Evolutionary conservation across 2,329 filamentous ascomycete species (phyloP), one percentile per base, ranked within the genome.

Genomic region (Nigrospora osmanthi): DNA sequence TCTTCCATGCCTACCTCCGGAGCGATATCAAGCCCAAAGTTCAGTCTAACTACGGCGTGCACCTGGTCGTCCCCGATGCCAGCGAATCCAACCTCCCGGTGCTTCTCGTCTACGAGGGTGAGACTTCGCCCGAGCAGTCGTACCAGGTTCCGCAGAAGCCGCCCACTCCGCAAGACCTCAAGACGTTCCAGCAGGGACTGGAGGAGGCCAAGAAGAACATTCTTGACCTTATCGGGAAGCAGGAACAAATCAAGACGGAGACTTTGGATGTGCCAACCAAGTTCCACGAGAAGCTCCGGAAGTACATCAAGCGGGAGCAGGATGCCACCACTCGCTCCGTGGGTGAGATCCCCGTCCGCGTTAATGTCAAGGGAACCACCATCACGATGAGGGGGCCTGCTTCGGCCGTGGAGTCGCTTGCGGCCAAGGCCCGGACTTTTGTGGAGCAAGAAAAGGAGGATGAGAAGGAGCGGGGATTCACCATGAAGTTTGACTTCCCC

Each of bases 381-480:
- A 75, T 91, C 48, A 84, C 80, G 38, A 76, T 96, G 48, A 85
- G 87, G 48, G 91, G 91, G 17, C 90, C 89, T 17, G 70, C 77
- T 39, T 78, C 80, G 15, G 77, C 79, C 17, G 88, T 95, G 4
- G 78, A 86, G 42, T 78, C 80, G 2, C 75, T 97, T 35, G 75
- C 79, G 30, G 67, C 75, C 33, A 93, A 90, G 70, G 80, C 95
- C 44, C 67, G 78, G 47, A 79, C 79, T 7, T 97, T 95, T 59
- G 73, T 97, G 17, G 83, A 85, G 59, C 85, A 94, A 61, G 89
- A 95, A 66, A 87, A 90, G 69, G 79, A 88, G 62, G 90, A 97
- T 49, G 91, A 97, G 66, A 87, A 93, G 61, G 91, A 97, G 68
- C 87, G 91, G 48, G 89, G 88, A 38, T 94, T 90, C 67, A 89